These are phyloP conservation scores for Kwoniella sp. DNA, from an alignment of 768 basidiomycete genomes.

Conservation along the genomic window DNA sequence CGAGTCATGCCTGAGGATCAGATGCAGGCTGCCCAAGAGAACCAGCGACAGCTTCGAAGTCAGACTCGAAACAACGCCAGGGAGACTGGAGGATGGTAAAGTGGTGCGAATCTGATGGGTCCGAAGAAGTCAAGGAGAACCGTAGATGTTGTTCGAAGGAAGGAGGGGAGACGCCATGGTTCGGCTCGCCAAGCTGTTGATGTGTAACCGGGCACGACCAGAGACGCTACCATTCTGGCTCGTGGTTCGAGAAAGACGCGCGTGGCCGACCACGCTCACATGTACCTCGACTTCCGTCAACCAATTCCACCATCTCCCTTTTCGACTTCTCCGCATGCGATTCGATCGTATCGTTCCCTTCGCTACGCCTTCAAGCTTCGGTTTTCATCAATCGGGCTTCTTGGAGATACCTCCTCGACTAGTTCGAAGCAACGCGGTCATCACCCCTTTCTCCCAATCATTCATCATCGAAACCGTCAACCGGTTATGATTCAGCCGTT, in stretches of 20 bases:
- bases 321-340: too few species aligned
- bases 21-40: constrained; percentile 28
- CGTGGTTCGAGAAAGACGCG: not conserved
- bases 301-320: too few species aligned
- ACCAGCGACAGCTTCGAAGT: constrained; percentile 48
- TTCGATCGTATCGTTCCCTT: not conserved
- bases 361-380: too few species aligned
- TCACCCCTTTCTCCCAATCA: not conserved
- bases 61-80: constrained; percentile 42
- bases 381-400: not conserved
- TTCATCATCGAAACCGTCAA: too few species aligned
- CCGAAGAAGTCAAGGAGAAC: not conserved
- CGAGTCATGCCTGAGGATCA: constrained; percentile 27
- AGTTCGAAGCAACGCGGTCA: not conserved
- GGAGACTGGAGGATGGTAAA: constrained; percentile 32
- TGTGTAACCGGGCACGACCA: not conserved
- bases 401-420: not conserved
- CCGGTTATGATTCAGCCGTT: constrained; percentile 1
- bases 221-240: not conserved
- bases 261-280: not conserved
- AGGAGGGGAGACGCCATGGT: constrained; percentile 16
- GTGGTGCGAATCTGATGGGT: not conserved
- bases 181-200: constrained; percentile 20
- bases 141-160: not conserved
- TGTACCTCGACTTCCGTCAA: too few species aligned